These are phyloP conservation scores for Galerina marginata DNA, from an alignment of 768 basidiomycete species.

Conservation along the genomic window DNA sequence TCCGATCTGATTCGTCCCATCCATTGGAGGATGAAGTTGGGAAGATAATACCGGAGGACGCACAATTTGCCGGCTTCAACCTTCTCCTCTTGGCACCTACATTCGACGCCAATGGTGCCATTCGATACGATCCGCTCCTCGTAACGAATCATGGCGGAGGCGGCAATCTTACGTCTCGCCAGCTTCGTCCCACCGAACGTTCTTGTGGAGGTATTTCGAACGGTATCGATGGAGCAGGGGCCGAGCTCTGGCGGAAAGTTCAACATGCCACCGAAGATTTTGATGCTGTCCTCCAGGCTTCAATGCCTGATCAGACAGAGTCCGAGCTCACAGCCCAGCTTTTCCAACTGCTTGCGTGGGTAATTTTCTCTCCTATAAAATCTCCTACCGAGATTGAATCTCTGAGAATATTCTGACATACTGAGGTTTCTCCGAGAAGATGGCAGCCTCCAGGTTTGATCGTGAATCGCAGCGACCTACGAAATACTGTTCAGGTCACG, in stretches of 20 bases:
- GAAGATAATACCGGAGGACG: conserved; percentile 50
- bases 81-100: conserved; percentile 66
- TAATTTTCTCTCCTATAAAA: conserved; percentile 28
- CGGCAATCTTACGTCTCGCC: conserved; percentile 56
- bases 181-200: conserved; percentile 55
- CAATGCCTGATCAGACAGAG: conserved; percentile 48
- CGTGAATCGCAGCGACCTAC: conserved; percentile 56
- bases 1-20: conserved; percentile 54
- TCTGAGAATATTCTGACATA: conserved; percentile 31
- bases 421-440: conserved; percentile 39
- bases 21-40: conserved; percentile 56
- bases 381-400: conserved; percentile 16
- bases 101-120: conserved; percentile 27
- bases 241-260: conserved; percentile 77
- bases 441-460: conserved; percentile 53
- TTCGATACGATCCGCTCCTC: conserved; percentile 58
- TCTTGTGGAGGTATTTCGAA: conserved; percentile 72
- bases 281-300: conserved; percentile 42
- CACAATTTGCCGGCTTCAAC: conserved; percentile 81
- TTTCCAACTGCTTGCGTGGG: conserved; percentile 75
- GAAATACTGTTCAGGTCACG: conserved; percentile 65
- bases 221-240: conserved; percentile 69
- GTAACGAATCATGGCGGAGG: conserved; percentile 79
- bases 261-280: conserved; percentile 58
- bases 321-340: conserved; percentile 59